Conservation (phyloP, 306 rosid species). For the Comarum palustre region DNA sequence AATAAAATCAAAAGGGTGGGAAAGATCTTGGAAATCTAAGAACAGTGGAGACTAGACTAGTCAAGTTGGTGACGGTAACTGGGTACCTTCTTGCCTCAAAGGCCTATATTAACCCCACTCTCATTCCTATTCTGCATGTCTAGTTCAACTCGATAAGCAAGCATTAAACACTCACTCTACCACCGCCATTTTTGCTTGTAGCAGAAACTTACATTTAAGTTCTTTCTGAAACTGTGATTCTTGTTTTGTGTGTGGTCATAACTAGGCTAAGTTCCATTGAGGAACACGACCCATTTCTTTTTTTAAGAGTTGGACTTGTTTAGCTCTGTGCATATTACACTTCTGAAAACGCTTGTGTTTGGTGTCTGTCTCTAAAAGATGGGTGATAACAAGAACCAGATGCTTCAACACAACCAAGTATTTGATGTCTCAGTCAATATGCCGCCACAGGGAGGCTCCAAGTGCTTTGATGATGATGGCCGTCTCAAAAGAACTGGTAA, state of each 20-base stretch:
- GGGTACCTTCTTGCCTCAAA: neutral
- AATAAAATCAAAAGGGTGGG: neutral
- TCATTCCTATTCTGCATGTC: neutral
- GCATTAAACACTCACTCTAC: neutral
- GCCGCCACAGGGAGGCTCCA: slow-evolving; percentile 51
- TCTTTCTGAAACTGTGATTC: neutral
- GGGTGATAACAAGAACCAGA: slow-evolving; percentile 46
- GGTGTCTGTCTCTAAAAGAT: slow-evolving; percentile 30
- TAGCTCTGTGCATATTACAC: neutral
- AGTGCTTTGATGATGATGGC: slow-evolving; percentile 69
- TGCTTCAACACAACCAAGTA: slow-evolving; percentile 42
- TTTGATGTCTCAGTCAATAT: slow-evolving; percentile 52
- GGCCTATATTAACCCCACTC: neutral
- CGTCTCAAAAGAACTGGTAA: slow-evolving; percentile 63
- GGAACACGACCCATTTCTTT: slow-evolving; percentile 5
- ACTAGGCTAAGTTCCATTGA: neutral
- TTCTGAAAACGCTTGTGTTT: neutral
- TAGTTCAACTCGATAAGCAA: neutral
- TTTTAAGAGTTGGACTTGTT: neutral
- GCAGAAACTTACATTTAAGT: neutral
- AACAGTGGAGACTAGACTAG: neutral
- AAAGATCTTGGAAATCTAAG: neutral
- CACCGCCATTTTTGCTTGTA: neutral
- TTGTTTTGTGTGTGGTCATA: slow-evolving; percentile 4
- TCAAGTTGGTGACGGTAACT: neutral